A percentile compares a stretch with the other conserved stretches of the same genome.
Conservation (phyloP, 768 basidiomycete species). For the Boletus fagicola region DNA sequence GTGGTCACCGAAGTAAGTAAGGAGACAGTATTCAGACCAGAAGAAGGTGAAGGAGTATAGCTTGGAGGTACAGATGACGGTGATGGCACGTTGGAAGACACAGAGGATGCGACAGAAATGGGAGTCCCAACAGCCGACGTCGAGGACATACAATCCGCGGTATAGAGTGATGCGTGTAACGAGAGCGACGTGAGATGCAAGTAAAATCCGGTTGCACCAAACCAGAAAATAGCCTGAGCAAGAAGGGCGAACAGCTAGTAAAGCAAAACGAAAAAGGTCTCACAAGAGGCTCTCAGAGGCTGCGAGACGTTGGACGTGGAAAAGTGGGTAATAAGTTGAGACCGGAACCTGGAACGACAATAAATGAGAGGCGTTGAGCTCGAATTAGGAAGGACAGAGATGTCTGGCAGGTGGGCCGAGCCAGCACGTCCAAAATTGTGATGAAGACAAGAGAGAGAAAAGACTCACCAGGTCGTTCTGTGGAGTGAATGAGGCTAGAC, state of each 20-base stretch:
- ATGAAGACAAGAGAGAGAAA: slow-evolving; percentile 2
- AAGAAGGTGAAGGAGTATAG: slow-evolving; percentile 6
- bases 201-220: not conserved
- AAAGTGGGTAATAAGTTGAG: slow-evolving; percentile 3
- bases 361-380: not conserved
- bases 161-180: slow-evolving; percentile 6
- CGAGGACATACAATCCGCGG: slow-evolving; percentile 24
- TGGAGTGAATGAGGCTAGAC: slow-evolving; percentile 17
- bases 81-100: slow-evolving; percentile 13
- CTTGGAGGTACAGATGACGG: slow-evolving; percentile 6
- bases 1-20: slow-evolving; percentile 25
- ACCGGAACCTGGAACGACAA: not conserved
- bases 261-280: slow-evolving; percentile 5
- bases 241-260: slow-evolving; percentile 3
- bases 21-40: slow-evolving; percentile 17
- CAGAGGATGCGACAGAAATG: slow-evolving; percentile 3
- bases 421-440: not conserved
- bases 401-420: not conserved
- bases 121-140: slow-evolving; percentile 14
- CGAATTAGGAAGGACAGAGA: not conserved
- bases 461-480: slow-evolving; percentile 19
- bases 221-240: slow-evolving; percentile 5
- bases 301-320: not conserved
- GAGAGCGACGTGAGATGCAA: slow-evolving; percentile 11
- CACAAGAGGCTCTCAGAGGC: not conserved